A percentile compares a stretch with the other conserved stretches of the same genome.
These are phyloP conservation scores for Trametes polyzona DNA, from an alignment of 1,284 basidiomycete species.

Conservation along the genomic window DNA sequence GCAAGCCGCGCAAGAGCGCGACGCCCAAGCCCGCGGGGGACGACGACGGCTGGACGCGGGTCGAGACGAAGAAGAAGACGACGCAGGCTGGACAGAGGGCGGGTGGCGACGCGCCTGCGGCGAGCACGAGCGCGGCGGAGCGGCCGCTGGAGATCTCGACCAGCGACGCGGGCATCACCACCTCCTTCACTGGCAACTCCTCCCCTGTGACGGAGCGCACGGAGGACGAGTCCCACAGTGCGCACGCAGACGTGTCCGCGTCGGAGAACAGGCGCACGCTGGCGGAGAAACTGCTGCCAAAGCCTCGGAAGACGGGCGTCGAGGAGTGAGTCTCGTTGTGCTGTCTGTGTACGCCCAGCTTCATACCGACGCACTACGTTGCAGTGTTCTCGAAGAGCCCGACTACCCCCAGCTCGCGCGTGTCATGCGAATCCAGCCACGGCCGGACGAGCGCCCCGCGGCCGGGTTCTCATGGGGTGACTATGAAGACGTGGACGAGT, in stretches of 20 bases:
- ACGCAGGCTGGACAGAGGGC: constrained; percentile 6
- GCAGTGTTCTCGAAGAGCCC: constrained; percentile 64
- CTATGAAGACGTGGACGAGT: constrained; percentile 68
- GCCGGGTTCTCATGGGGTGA: constrained; percentile 74
- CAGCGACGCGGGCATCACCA: constrained; percentile 57
- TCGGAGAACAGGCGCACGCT: constrained; percentile 47
- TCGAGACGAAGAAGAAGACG: constrained; percentile 33
- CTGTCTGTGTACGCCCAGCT: constrained; percentile 2
- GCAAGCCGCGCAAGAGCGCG: constrained; percentile 32
- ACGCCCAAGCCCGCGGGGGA: constrained; percentile 31
- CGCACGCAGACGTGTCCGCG: constrained; percentile 17
- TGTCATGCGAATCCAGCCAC: constrained; percentile 65
- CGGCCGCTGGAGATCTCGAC: constrained; percentile 42
- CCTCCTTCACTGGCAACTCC: constrained; percentile 57
- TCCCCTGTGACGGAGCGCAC: constrained; percentile 52
- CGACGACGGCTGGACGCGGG: constrained; percentile 61
- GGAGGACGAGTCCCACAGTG: constrained; percentile 40
- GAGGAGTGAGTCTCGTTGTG: constrained; percentile 56
- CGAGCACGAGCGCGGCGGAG: constrained; percentile 8
- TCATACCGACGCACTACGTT: constrained; percentile 1
- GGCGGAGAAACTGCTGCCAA: constrained; percentile 62
- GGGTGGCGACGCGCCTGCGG: constrained; percentile 5
- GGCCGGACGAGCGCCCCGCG: constrained; percentile 57
- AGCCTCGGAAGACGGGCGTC: constrained; percentile 62
- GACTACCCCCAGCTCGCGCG: constrained; percentile 58